These are phyloP conservation scores for Cryptomeria japonica DNA, from an alignment of 75 land plant species.

Conservation along the genomic window DNA sequence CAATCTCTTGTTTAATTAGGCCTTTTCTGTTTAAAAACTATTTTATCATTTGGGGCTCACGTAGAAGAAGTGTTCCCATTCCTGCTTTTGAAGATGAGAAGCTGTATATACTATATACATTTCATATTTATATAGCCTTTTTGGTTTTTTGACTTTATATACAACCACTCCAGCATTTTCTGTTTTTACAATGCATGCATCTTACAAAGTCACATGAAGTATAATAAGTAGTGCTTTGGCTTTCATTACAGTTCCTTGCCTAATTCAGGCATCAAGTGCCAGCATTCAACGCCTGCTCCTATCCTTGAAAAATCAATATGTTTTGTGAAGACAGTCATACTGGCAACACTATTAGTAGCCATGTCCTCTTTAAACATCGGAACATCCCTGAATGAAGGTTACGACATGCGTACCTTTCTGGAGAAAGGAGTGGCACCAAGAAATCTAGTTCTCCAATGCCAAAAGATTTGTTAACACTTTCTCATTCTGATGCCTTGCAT, in stretches of 20 bases:
- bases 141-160: not conserved
- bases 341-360: not conserved
- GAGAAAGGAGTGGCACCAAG: not conserved
- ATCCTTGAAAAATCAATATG: not conserved
- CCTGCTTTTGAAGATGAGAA: not conserved
- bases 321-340: not conserved
- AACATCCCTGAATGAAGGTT: not conserved
- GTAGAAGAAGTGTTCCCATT: not conserved
- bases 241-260: not conserved
- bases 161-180: not conserved
- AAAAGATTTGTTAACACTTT: not conserved
- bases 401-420: not conserved
- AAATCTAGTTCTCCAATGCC: not conserved
- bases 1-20: not conserved
- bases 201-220: not conserved
- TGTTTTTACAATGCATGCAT: not conserved
- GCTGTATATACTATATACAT: not conserved
- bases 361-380: not conserved
- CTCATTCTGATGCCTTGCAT: not conserved
- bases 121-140: not conserved
- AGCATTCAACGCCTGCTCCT: not conserved
- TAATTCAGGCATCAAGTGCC: not conserved
- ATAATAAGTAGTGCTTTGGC: not conserved
- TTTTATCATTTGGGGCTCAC: not conserved
- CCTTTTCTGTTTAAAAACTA: not conserved